phyloP scores from a whole-genome alignment of 495 filamentous ascomycete genomes.

The Bathelium albidoporum region DNA sequence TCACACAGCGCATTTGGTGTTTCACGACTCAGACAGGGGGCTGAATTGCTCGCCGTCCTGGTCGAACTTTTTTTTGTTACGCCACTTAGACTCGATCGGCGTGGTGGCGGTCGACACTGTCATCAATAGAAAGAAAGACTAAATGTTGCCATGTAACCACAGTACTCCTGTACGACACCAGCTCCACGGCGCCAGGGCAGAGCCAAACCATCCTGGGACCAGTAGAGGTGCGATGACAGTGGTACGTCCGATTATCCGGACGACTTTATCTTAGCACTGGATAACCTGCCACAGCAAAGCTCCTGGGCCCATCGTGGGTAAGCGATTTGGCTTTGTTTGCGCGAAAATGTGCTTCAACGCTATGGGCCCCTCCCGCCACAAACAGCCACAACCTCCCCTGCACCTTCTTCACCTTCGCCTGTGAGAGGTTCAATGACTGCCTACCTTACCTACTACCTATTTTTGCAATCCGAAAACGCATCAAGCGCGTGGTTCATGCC shows the following conservation, averaged over 20 bases:
- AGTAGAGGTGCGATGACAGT: background rate
- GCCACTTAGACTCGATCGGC: background rate
- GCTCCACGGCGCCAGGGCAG: background rate
- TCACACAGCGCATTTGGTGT: background rate
- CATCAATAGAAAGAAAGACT: background rate
- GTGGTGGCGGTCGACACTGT: background rate
- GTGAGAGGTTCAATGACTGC: no score
- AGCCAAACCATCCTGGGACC: conserved; percentile 1
- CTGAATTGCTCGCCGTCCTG: background rate
- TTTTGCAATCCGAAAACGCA: background rate
- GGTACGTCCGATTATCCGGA: conserved; percentile 1
- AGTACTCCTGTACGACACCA: no score
- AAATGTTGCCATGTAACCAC: background rate
- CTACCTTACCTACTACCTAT: background rate
- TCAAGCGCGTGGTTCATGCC: background rate
- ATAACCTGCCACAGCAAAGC: background rate
- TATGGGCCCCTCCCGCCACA: no score
- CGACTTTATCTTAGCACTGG: background rate
- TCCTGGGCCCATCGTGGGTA: background rate
- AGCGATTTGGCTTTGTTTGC: background rate
- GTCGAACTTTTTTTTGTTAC: background rate
- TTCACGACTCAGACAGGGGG: background rate
- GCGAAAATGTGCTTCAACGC: no score
- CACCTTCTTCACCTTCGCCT: no score
- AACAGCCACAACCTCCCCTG: no score